These are phyloP conservation scores for Pleurozium schreberi DNA, from an alignment of 225 moss, liverwort and hornwort species.

Conservation along the genomic window DNA sequence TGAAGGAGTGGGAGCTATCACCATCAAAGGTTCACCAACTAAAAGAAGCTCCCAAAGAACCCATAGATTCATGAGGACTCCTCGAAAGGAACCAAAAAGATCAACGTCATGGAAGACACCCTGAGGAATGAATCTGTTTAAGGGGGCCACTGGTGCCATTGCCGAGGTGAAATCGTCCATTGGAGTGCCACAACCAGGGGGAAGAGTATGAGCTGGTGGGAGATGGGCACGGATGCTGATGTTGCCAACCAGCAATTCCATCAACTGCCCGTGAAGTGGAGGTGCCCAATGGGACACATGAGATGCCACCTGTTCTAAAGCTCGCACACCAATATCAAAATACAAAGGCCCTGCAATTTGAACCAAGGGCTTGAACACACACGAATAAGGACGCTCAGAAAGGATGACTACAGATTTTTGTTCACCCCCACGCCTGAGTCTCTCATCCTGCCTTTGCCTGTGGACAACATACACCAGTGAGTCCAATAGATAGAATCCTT, in stretches of 20 bases:
- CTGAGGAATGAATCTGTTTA: conserved; percentile 78
- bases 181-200: conserved; percentile 91
- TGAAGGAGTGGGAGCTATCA: conserved; percentile 90
- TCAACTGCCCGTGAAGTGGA: conserved; percentile 87
- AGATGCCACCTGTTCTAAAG: conserved; percentile 67
- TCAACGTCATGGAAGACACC: conserved; percentile 96
- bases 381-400: conserved; percentile 89
- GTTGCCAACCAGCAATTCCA: conserved; percentile 78
- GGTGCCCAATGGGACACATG: conserved; percentile 81
- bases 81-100: conserved; percentile 90
- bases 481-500: background rate
- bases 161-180: conserved; percentile 95
- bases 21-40: conserved; percentile 87
- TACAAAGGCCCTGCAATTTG: conserved; percentile 88
- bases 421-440: conserved; percentile 93
- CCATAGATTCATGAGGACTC: conserved; percentile 97
- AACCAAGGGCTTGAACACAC: conserved; percentile 93
- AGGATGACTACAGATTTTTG: conserved; percentile 95
- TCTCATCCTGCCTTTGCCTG: conserved; percentile 98
- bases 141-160: conserved; percentile 81
- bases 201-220: conserved; percentile 94
- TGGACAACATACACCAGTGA: background rate
- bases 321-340: conserved; percentile 90
- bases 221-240: conserved; percentile 71
- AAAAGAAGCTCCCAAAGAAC: conserved; percentile 97